Percentiles rank a stretch among this genome's conserved stretches.
phyloP scores from a whole-genome alignment of 768 basidiomycete species.

The Amyloporia xantha region DNA sequence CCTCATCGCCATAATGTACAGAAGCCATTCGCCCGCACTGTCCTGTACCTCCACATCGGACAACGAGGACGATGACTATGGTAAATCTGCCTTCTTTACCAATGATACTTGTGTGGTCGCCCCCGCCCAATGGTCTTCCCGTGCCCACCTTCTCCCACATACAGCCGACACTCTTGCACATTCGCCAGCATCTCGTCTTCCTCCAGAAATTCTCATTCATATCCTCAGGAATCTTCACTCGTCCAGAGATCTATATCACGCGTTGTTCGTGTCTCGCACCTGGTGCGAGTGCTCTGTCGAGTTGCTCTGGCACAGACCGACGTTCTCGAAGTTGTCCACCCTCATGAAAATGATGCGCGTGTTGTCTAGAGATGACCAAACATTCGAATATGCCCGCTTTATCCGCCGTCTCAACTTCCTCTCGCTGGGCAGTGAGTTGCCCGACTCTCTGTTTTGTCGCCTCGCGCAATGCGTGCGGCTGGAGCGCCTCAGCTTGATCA shows the following conservation, averaged over 20 bases:
- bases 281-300: slow-evolving; percentile 98
- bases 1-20: slow-evolving; percentile 19
- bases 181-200: slow-evolving; percentile 63
- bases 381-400: slow-evolving; percentile 83
- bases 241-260: slow-evolving; percentile 63
- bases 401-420: slow-evolving; percentile 90
- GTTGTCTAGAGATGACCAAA: slow-evolving; percentile 55
- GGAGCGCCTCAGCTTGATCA: slow-evolving; percentile 84
- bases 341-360: slow-evolving; percentile 75
- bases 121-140: slow-evolving; percentile 50
- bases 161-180: slow-evolving; percentile 24
- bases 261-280: slow-evolving; percentile 75
- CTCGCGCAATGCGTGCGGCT: slow-evolving; percentile 72
- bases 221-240: slow-evolving; percentile 81
- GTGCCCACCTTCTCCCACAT: slow-evolving; percentile 16
- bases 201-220: slow-evolving; percentile 89
- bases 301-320: slow-evolving; percentile 89
- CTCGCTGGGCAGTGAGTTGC: slow-evolving; percentile 59
- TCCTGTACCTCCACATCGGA: slow-evolving; percentile 77
- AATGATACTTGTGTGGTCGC: slow-evolving; percentile 30
- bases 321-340: slow-evolving; percentile 59
- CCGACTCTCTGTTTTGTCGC: slow-evolving; percentile 65
- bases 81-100: slow-evolving; percentile 37
- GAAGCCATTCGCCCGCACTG: slow-evolving; percentile 43
- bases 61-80: slow-evolving; percentile 57